Evolutionary conservation across 1,139 yeast species (phyloP), one percentile per base, ranked within the genome.

Genomic region (Blastobotrys illinoisensis): DNA sequence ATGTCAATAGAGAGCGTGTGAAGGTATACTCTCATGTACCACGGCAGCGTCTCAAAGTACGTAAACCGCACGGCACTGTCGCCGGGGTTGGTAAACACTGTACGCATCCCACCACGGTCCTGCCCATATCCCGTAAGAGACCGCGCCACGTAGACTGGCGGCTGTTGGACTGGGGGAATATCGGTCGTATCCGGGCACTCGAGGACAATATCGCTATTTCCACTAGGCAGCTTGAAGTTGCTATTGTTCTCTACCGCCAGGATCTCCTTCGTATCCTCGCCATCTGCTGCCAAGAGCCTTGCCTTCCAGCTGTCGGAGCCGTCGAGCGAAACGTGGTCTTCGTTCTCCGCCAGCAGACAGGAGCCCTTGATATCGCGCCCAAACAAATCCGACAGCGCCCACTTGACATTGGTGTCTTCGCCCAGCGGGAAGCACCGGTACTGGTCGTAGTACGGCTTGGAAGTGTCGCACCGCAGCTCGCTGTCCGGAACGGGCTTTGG

Each of bases 101-200:
- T 81, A 67, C 97, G 83, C 60, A 93, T 76, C 0, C 97, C 97
- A 55, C 98, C 98, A 57, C 81, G 79, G 64, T 89, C 97, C 67
- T 86, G 95, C 1, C 97, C 91, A 66, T 86, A 87, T 0, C 98
- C 98, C 0, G 97, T 88, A 56, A 91, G 78, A 0, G 97, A 88
- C 56, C 99, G 80, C 19, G 95, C 86, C 0, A 86, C 95, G 56
- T 70, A 72, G 1, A 93, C 74, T 0, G 96, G 96, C 0, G 93
- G 89, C 0, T 67, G 64, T 1, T 66, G 71, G 1, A 74, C 62
- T 0, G 75, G 71, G 1, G 70, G 64, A 1, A 77, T 71, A 1
- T 66, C 61, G 1, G 56, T 19, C 3, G 53, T 53, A 23, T 57
- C 48, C 0, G 63, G 62, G 7, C 65, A 64, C 2, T 68, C 63